Base-by-base conservation (phyloP, 768 basidiomycete species). In the Serpula lacrymans region DNA sequence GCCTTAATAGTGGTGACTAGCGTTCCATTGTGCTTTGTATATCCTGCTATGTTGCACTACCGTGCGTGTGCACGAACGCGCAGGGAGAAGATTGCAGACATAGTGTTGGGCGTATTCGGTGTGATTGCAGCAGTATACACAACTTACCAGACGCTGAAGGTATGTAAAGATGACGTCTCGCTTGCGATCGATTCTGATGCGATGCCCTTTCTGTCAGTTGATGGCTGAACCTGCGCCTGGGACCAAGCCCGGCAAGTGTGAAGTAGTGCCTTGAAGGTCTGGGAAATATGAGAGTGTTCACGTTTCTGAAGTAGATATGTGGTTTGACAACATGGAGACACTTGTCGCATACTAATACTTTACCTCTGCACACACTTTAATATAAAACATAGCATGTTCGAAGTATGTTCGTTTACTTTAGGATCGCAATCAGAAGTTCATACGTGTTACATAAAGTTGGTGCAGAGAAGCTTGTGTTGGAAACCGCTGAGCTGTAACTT, bases 11-110 rank as follows among this genome's bases (percentile, higher is more conserved):
- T 28, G 42, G 37, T 25, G 30, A 25, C 13, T 47, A 95, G 93
- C 53, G 84, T 96, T 7, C 95, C 95, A 6, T 68, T 98, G 45
- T 95, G 92, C 61, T 94, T 89, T 58, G 81, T 94, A 34, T 97
- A 96, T 55, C 95, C 93, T 4, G 83, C 93, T 5, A 82, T 96
- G 84, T 63, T 96, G 46, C 93, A 95, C 58, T 87, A 90, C 67
- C 86, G 77, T 63, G 86, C 85, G n/a, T 82, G 82, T 50, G 84
- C 93, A 5, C 73, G 68, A 47, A 93, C 88, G 1, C 69, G 71
- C 44, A 75, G 55, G 49, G 70, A 83, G 62, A 89, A 84, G 57
- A 30, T 72, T 4, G 67, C 68, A 1, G 93, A 97, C 60, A 81
- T 84, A 31, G 64, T 72, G 20, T 66, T 97, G 53, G 78, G 91